Percentiles rank a stretch among this genome's conserved stretches.
These are phyloP conservation scores for Xylogone sp. DNA, from an alignment of 2,329 filamentous ascomycete species.

Conservation along the genomic window DNA sequence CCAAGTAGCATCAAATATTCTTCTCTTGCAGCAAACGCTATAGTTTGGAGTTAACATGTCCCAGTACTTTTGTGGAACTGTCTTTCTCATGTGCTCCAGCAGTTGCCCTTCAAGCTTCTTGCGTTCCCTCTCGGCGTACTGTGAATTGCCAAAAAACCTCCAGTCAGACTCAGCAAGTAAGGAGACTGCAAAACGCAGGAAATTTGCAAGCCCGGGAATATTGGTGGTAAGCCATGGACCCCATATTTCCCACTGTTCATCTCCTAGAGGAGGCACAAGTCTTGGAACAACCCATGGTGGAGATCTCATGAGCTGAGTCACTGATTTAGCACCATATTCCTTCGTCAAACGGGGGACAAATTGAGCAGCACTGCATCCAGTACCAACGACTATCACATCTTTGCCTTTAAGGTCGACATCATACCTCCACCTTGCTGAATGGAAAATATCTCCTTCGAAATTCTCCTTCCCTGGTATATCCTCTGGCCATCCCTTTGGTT, in stretches of 20 bases:
- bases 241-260: constrained; percentile 42
- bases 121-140: constrained; percentile 35
- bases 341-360: constrained; percentile 48
- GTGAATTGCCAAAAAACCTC: constrained; percentile 40
- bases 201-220: constrained; percentile 42
- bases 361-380: constrained; percentile 54
- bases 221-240: constrained; percentile 38
- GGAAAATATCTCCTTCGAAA: constrained; percentile 53
- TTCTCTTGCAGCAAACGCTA: constrained; percentile 51
- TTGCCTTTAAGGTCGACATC: constrained; percentile 48
- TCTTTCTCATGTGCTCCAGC: constrained; percentile 41
- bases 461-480: constrained; percentile 46
- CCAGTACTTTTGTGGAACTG: constrained; percentile 51
- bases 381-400: constrained; percentile 53
- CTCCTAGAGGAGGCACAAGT: constrained; percentile 28
- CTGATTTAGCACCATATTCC: constrained; percentile 41
- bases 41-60: constrained; percentile 56
- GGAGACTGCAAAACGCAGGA: constrained; percentile 38
- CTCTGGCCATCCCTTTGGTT: constrained; percentile 47
- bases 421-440: constrained; percentile 54
- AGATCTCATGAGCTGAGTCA: constrained; percentile 57
- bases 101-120: constrained; percentile 36
- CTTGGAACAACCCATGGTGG: constrained; percentile 52
- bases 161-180: constrained; percentile 38
- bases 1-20: constrained; percentile 51